phyloP scores from a whole-genome alignment of 805 yeast genomes.

The Nematodospora valgi region DNA sequence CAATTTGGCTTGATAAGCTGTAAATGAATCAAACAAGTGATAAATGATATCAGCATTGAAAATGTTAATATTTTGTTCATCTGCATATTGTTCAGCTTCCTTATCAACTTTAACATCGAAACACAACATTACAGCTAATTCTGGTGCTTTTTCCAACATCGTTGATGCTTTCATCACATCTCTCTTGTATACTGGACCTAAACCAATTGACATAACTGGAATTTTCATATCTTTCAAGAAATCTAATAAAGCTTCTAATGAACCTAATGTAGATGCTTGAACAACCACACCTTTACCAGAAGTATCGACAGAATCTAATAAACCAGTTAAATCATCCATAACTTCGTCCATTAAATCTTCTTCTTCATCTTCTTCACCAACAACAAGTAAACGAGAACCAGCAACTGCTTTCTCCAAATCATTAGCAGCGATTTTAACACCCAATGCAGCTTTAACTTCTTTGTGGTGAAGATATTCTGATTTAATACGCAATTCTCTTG shows the following conservation, averaged over 20 bases:
- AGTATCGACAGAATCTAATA: conserved; percentile 90
- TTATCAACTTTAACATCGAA: conserved; percentile 96
- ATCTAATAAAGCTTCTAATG: conserved; percentile 93
- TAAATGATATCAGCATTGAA: conserved; percentile 96
- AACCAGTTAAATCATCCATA: conserved; percentile 95
- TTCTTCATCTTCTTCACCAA: conserved; percentile 96
- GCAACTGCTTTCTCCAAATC: conserved; percentile 99
- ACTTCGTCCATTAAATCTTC: conserved; percentile 97
- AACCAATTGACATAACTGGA: conserved; percentile 97
- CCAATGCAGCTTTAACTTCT: conserved; percentile 97
- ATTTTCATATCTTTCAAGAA: conserved; percentile 98
- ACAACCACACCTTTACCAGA: conserved; percentile 97
- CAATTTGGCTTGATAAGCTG: conserved; percentile 84
- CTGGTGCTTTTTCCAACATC: conserved; percentile 95
- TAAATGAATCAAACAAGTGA: conserved; percentile 92
- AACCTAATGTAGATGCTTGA: conserved; percentile 97
- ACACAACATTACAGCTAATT: conserved; percentile 95
- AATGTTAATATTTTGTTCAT: conserved; percentile 84
- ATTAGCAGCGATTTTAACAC: conserved; percentile 97
- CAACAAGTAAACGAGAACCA: conserved; percentile 92
- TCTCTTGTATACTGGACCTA: conserved; percentile 97
- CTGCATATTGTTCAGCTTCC: conserved; percentile 98
- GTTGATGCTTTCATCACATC: conserved; percentile 97
- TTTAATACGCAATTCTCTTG: conserved; percentile 92
- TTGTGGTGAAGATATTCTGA: conserved; percentile 96